A percentile compares a stretch with the other conserved stretches of the same genome.
Conservation (phyloP, 2,329 filamentous ascomycete genomes). For the Diplodia mutila region DNA sequence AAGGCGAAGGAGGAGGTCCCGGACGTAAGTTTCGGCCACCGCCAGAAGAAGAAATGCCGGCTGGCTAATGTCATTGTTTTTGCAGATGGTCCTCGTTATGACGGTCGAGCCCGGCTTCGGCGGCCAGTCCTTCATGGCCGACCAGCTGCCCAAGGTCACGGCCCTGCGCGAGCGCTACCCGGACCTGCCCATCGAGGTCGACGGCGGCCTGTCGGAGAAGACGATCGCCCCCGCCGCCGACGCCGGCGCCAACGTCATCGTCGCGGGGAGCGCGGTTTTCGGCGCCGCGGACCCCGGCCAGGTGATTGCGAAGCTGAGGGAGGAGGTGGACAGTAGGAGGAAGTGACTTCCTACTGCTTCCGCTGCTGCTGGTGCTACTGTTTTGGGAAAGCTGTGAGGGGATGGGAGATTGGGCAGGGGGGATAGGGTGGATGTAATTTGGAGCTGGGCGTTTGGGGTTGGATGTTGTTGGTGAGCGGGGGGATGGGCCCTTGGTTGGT, state of each 20-base stretch:
- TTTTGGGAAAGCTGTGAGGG: too few species aligned
- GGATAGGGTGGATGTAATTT: too few species aligned
- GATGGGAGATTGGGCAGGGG: too few species aligned
- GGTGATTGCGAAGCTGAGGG: conserved; percentile 80
- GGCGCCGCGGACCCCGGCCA: conserved; percentile 82
- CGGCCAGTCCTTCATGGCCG: conserved; percentile 97
- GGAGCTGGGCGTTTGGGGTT: too few species aligned
- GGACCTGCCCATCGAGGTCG: conserved; percentile 94
- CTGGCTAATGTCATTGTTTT: too few species aligned
- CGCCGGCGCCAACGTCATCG: conserved; percentile 96
- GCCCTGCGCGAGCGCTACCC: conserved; percentile 84
- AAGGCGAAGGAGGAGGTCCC: conserved; percentile 74
- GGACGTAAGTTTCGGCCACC: conserved; percentile 66
- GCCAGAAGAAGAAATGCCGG: background rate
- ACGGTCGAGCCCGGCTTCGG: conserved; percentile 97
- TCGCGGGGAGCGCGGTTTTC: conserved; percentile 94
- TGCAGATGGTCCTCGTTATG: conserved; percentile 97
- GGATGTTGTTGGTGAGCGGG: too few species aligned
- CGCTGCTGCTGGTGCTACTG: too few species aligned
- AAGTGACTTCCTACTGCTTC: conserved; percentile 21
- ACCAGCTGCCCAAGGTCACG: conserved; percentile 90
- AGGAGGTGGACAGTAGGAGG: conserved; percentile 71
- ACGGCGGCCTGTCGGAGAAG: conserved; percentile 83
- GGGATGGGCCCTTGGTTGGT: too few species aligned
- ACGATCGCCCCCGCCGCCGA: conserved; percentile 95